Percentiles rank a stretch among this genome's conserved stretches.
phyloP scores from a whole-genome alignment of 2,329 filamentous ascomycete species.

The Aspergillus ruber region DNA sequence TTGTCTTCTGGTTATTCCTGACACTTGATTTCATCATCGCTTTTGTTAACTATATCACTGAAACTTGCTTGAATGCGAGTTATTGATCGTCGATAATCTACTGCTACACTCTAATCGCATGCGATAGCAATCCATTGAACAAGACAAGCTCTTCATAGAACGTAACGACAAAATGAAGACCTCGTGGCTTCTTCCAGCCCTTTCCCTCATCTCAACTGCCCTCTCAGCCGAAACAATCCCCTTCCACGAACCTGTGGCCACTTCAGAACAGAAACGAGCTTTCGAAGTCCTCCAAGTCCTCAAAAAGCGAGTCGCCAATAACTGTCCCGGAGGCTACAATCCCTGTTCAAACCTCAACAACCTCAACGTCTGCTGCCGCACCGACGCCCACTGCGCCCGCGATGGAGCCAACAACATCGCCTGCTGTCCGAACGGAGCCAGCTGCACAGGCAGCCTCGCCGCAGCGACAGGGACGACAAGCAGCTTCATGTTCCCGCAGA shows the following conservation, averaged over 20 bases:
- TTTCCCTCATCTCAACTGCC: conserved; percentile 25
- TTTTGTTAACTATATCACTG: too few relatives aligned
- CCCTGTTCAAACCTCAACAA: conserved; percentile 49
- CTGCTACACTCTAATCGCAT: too few relatives aligned
- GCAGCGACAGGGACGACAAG: conserved; percentile 17
- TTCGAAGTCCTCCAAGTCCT: conserved; percentile 27
- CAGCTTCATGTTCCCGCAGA: conserved; percentile 31
- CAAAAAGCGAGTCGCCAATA: conserved; percentile 22
- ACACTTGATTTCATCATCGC: too few relatives aligned
- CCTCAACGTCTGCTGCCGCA: conserved; percentile 50
- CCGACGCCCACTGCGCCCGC: conserved; percentile 48
- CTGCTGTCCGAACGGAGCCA: conserved; percentile 54
- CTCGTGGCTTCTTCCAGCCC: conserved; percentile 23
- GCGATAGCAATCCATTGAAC: too few relatives aligned
- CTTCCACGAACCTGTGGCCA: conserved; percentile 22
- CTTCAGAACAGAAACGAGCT: conserved; percentile 18
- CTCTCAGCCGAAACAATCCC: conserved; percentile 17
- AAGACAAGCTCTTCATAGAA: background rate
- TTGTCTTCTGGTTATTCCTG: too few relatives aligned
- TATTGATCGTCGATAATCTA: too few relatives aligned
- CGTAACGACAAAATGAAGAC: conserved; percentile 26
- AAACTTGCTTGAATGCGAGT: too few relatives aligned
- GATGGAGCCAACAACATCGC: conserved; percentile 54
- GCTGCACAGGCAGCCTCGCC: conserved; percentile 52
- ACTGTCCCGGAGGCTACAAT: conserved; percentile 48